These are phyloP conservation scores for Lachnellula hyalina DNA, from an alignment of 2,329 filamentous ascomycete genomes.

Conservation along the genomic window DNA sequence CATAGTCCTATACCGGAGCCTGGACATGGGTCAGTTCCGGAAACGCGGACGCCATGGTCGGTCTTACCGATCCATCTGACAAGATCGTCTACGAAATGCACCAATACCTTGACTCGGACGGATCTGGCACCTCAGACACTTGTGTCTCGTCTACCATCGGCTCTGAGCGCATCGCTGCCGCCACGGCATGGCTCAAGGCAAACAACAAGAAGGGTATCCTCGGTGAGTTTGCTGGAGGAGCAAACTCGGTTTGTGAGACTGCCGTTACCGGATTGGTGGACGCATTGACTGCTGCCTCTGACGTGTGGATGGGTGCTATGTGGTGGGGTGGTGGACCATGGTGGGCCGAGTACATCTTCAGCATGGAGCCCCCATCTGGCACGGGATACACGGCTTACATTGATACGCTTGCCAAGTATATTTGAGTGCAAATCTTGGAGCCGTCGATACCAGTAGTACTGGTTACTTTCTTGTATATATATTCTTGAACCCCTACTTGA, in stretches of 20 bases:
- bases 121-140: conserved; percentile 43
- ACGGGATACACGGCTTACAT: neutral
- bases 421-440: neutral
- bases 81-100: conserved; percentile 58
- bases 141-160: conserved; percentile 52
- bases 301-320: conserved; percentile 45
- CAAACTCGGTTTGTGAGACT: conserved; percentile 43
- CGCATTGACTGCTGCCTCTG: conserved; percentile 42
- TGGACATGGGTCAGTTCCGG: conserved; percentile 31
- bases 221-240: conserved; percentile 50
- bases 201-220: conserved; percentile 48
- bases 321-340: conserved; percentile 53
- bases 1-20: conserved; percentile 16
- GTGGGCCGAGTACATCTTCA: conserved; percentile 42
- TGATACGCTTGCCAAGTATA: neutral
- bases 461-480: neutral
- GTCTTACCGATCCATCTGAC: conserved; percentile 45
- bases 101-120: conserved; percentile 54
- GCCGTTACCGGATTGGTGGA: conserved; percentile 45
- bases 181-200: conserved; percentile 48
- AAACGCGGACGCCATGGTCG: conserved; percentile 38
- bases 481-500: too few relatives aligned
- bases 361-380: conserved; percentile 40
- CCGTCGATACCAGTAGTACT: neutral
- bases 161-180: conserved; percentile 42